phyloP scores from a whole-genome alignment of 2,329 filamentous ascomycete species.

The Alternaria sp. region DNA sequence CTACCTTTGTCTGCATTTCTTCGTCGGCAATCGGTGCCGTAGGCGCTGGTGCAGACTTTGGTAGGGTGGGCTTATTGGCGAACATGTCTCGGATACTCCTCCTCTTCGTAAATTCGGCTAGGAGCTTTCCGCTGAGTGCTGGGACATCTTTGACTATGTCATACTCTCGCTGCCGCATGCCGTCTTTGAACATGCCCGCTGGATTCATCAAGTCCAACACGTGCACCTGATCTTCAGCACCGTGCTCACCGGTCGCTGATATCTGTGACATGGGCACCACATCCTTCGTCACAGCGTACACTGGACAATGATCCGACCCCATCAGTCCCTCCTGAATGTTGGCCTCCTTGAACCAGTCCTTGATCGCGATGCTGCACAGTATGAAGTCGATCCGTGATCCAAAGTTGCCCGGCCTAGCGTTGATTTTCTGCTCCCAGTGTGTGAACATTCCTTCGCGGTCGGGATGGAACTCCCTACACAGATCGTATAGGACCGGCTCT shows the following conservation, averaged over 20 bases:
- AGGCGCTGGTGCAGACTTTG: constrained; percentile 10
- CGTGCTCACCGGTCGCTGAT: constrained; percentile 1
- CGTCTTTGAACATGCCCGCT: constrained; percentile 71
- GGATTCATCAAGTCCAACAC: constrained; percentile 81
- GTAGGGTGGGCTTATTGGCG: constrained; percentile 46
- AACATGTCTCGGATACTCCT: constrained; percentile 96
- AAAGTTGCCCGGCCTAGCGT: constrained; percentile 93
- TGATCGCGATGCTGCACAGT: constrained; percentile 79
- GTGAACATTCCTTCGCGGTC: constrained; percentile 90
- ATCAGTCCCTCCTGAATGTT: constrained; percentile 93
- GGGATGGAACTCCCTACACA: constrained; percentile 82
- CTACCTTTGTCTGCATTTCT: constrained; percentile 1
- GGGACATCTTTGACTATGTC: constrained; percentile 67
- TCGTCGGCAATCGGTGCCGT: not conserved
- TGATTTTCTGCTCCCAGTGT: constrained; percentile 94
- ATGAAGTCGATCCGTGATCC: constrained; percentile 94
- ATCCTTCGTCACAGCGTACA: constrained; percentile 77
- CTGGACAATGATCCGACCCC: constrained; percentile 95
- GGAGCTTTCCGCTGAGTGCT: constrained; percentile 78
- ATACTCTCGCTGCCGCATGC: constrained; percentile 71
- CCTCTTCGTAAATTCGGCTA: constrained; percentile 86
- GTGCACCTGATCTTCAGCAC: constrained; percentile 58
- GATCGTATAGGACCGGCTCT: constrained; percentile 77
- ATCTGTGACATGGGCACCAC: constrained; percentile 55
- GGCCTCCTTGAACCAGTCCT: constrained; percentile 77